A percentile compares a stretch with the other conserved stretches of the same genome.
These are phyloP conservation scores for Hypocrella siamensis DNA, from an alignment of 2,329 filamentous ascomycete species.

Conservation along the genomic window DNA sequence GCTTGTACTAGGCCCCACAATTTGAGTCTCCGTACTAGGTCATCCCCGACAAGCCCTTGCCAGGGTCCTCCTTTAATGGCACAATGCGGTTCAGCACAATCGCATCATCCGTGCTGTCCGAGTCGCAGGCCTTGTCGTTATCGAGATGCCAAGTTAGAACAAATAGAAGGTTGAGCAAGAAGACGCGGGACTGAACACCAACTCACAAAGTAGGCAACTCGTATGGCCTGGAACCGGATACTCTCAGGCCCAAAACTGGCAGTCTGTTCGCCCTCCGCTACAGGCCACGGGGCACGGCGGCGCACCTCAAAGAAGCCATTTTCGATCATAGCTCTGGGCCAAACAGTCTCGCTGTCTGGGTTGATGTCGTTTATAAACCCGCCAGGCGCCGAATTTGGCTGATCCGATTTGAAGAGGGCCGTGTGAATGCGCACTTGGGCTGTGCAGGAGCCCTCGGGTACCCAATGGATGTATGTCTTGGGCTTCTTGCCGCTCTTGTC, in stretches of 20 bases:
- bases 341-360: conserved; percentile 69
- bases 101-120: conserved; percentile 63
- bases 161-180: neutral
- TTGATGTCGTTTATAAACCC: conserved; percentile 79
- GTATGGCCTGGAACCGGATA: conserved; percentile 81
- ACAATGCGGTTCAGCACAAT: conserved; percentile 86
- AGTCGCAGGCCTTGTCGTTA: conserved; percentile 47
- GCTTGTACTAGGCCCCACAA: too few species aligned
- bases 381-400: conserved; percentile 61
- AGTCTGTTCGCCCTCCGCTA: conserved; percentile 54
- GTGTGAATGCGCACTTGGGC: conserved; percentile 70
- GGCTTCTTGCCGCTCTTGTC: conserved; percentile 58
- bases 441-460: conserved; percentile 49
- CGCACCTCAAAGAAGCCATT: conserved; percentile 67
- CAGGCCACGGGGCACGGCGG: conserved; percentile 63
- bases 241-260: conserved; percentile 51
- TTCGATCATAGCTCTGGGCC: conserved; percentile 64
- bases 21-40: too few species aligned
- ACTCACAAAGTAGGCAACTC: conserved; percentile 68
- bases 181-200: neutral
- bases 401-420: conserved; percentile 71
- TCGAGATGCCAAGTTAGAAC: conserved; percentile 2
- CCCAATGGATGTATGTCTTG: conserved; percentile 87
- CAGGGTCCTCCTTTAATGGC: conserved; percentile 74
- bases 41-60: too few species aligned